Base-by-base conservation (phyloP, 2,329 filamentous ascomycete species). In the Ophiostoma sp. region DNA sequence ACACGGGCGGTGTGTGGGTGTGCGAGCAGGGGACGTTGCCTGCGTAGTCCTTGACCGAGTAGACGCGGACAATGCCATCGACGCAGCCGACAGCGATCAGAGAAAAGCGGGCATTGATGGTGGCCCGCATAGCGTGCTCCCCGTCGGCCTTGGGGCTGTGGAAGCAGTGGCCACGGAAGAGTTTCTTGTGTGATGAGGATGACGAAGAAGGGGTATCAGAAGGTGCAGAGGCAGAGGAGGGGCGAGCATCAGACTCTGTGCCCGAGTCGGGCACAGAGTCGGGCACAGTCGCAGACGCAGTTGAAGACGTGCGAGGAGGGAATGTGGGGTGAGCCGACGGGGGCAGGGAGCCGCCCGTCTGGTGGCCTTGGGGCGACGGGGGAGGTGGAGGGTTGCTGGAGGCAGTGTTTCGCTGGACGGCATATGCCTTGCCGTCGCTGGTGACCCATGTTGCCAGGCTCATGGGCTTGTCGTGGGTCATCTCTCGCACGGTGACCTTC, bases 381-480 rank as follows among this genome's bases (percentile, higher is more conserved):
- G 27, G 52, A 23, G n/a, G 62, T 41, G 33, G 62, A 23, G 17
- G 60, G 33, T 27, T 33, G 62, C 6, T 3, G 52, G n/a, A 5
- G 54, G 20, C 31, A 64, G 8, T 48, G 15, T 69, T 83, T 72
- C 93, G 88, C 79, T 98, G 95, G 33, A 98, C 94, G 23, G 94
- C 94, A 79, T 96, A 98, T 1, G 90, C 93, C 77, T 88, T 89
- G 7, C 95, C 95, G 75, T 96, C 93, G 76, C 84, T 91, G 5
- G 93, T 95, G 70, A 97, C 87, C 95, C 95, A 99, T 11, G 94
- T 92, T 11, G 92, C 89, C 15, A 99, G 83, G 76, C 96, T 97
- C 94, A 99, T 99, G 0, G 95, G 94, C 72, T 94, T 87, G 78
- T 99, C 95, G 77, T 96, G 89, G 1, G 94, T 90, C 90, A 99